Conservation (phyloP, 1,284 basidiomycete genomes). For the Cryptococcus sp. region DNA sequence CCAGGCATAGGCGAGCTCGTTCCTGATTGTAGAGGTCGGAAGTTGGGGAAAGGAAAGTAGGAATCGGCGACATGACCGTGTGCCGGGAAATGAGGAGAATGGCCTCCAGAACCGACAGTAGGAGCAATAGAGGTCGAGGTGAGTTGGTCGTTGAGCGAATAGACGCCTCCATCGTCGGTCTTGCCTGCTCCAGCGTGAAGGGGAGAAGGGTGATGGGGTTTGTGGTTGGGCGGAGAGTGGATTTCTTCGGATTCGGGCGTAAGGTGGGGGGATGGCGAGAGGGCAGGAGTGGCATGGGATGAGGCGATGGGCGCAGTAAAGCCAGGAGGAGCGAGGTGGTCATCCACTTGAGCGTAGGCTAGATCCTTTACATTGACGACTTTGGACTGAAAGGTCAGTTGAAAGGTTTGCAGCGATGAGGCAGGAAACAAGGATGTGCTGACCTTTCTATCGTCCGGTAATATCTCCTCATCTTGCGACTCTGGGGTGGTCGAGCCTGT, state of each 20-base stretch:
- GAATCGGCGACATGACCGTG: constrained; percentile 17
- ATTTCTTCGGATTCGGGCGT: constrained; percentile 26
- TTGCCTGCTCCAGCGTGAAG: constrained; percentile 3
- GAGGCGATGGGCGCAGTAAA: constrained; percentile 4
- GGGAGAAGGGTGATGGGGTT: constrained; percentile 6
- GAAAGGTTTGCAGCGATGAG: neutral
- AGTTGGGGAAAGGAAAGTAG: constrained; percentile 35
- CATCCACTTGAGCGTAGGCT: constrained; percentile 12
- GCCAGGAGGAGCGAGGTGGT: constrained; percentile 9
- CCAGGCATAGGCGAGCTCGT: constrained; percentile 15
- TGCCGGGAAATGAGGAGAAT: constrained; percentile 1
- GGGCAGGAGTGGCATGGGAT: constrained; percentile 13
- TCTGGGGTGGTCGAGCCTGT: constrained; percentile 7
- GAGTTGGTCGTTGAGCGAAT: constrained; percentile 12
- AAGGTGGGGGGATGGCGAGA: constrained; percentile 12
- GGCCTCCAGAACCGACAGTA: constrained; percentile 2
- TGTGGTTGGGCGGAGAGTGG: constrained; percentile 10
- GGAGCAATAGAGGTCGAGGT: constrained; percentile 6
- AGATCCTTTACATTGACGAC: constrained; percentile 21
- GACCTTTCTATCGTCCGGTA: constrained; percentile 17
- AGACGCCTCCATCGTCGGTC: neutral
- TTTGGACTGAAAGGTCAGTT: neutral
- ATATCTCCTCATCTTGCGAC: constrained; percentile 10
- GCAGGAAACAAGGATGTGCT: neutral
- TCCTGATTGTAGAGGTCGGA: constrained; percentile 37